phyloP scores from a whole-genome alignment of 1,284 basidiomycete species.

The Marasmius tenuissimus region DNA sequence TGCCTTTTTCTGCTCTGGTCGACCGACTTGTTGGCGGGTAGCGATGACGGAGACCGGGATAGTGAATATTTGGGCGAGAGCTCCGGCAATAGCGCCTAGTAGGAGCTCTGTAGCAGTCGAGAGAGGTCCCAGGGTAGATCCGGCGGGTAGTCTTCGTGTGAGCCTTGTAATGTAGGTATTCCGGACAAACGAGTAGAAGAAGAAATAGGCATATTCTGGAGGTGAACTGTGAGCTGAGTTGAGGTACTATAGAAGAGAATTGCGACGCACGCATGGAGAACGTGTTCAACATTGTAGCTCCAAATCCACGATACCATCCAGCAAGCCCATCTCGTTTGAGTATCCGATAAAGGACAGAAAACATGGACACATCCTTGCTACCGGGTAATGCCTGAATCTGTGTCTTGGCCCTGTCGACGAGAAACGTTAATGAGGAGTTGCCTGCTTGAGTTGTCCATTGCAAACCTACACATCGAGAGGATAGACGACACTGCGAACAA shows the following conservation, averaged over 20 bases:
- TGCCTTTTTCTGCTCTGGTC: slow-evolving; percentile 17
- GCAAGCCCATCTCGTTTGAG: slow-evolving; percentile 76
- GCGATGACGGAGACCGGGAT: slow-evolving; percentile 98
- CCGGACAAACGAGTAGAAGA: slow-evolving; percentile 94
- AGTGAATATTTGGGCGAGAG: slow-evolving; percentile 96
- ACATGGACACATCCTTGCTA: slow-evolving; percentile 60
- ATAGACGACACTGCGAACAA: slow-evolving; percentile 77
- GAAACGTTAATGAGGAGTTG: not conserved
- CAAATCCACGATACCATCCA: slow-evolving; percentile 92
- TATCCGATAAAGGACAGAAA: slow-evolving; percentile 67
- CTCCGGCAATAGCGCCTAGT: slow-evolving; percentile 91
- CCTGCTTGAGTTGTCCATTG: slow-evolving; percentile 1
- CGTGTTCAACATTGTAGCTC: slow-evolving; percentile 98
- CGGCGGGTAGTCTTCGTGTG: slow-evolving; percentile 51
- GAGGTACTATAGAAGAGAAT: not conserved
- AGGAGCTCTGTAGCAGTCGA: slow-evolving; percentile 84
- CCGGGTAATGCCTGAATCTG: slow-evolving; percentile 82
- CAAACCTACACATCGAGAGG: slow-evolving; percentile 87
- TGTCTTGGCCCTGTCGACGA: slow-evolving; percentile 79
- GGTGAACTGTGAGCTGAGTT: slow-evolving; percentile 2
- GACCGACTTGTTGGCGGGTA: slow-evolving; percentile 92
- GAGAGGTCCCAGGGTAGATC: slow-evolving; percentile 58
- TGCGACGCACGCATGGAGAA: slow-evolving; percentile 87
- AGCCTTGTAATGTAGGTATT: slow-evolving; percentile 78
- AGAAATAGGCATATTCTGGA: slow-evolving; percentile 98